Evolutionary conservation across 768 basidiomycete genomes (phyloP), one percentile per base, ranked within the genome.

Genomic region (Lentinula lateritia): DNA sequence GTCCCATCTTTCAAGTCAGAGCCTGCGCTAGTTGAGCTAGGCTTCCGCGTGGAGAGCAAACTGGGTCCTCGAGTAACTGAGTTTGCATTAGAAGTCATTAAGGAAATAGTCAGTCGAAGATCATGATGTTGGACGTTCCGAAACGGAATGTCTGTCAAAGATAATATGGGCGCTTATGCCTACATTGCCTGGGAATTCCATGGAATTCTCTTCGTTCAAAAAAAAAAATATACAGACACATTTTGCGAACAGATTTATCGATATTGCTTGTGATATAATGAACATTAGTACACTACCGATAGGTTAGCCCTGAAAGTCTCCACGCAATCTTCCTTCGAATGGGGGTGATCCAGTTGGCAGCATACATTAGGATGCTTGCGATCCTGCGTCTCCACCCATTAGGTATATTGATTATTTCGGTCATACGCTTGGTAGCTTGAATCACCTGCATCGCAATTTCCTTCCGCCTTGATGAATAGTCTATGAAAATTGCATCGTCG

Each of bases 1-100:
- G 80, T 78, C 8, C 81, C 80, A 66, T 90, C 86, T 62, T 89
- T 86, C 12, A 12, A 0, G 16, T 28, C 39, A 42, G 9, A 9
- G 38, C 23, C 53, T 39, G 6, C 18, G 41, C n/a, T 55, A 6
- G 35, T n/a, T 12, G 23, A 41, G 13, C 35, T 5, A 3, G 55
- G 41, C 20, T 12, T 43, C 15, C 41, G 39, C 12, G 23, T 28
- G 43, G 55, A 56, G 8, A 43, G 41, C 23, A 56, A 23, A 12
- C 55, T 56, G 3, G 41, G 41, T 56, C 41, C 38, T 42, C 41
- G 39, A 8, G 32, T 20, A 15, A 10, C 32, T 1, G 38, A 28
- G 20, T 56, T 56, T 10, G 16, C 41, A 43, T 56, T 9, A 34
- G 55, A 56, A 28, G 39, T 8, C 39, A 56, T 56, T 42, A 32